Evolutionary conservation across 225 moss, liverwort and hornwort species (phyloP).

Genomic region (Sphagnum tenellum): DNA sequence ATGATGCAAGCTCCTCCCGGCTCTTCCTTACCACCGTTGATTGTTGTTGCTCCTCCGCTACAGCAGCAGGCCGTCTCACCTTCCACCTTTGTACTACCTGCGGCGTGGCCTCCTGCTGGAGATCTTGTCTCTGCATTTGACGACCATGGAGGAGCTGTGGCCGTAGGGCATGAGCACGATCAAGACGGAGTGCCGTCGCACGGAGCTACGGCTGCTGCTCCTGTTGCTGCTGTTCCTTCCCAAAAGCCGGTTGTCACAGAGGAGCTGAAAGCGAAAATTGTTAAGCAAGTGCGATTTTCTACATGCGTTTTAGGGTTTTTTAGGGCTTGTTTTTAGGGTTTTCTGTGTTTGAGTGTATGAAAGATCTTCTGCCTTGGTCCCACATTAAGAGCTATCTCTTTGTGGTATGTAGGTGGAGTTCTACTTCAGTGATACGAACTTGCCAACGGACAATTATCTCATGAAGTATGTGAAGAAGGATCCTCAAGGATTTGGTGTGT

Average conservation of each 20-base stretch:
- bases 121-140: slow-evolving; percentile 16
- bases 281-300: slow-evolving; percentile 61
- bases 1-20: too few species aligned
- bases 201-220: slow-evolving; percentile 12
- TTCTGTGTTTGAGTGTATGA: too few species aligned
- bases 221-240: slow-evolving; percentile 16
- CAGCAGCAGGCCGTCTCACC: slow-evolving; percentile 29
- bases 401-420: slow-evolving; percentile 65
- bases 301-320: too few species aligned
- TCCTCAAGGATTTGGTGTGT: slow-evolving; percentile 89
- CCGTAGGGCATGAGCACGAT: slow-evolving; percentile 11
- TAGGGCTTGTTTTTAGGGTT: too few species aligned
- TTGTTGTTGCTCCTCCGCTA: slow-evolving; percentile 21
- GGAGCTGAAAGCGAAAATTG: slow-evolving; percentile 88
- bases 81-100: slow-evolving; percentile 17
- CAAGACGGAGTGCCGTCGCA: slow-evolving; percentile 22
- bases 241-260: slow-evolving; percentile 65
- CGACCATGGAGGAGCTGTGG: slow-evolving; percentile 12
- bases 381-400: too few species aligned
- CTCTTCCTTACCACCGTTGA: slow-evolving; percentile 1
- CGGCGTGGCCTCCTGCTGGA: slow-evolving; percentile 33
- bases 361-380: too few species aligned
- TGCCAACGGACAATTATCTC: slow-evolving; percentile 90
- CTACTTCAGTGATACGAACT: slow-evolving; percentile 93
- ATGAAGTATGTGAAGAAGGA: slow-evolving; percentile 99